Evolutionary conservation across 805 yeast species (phyloP).

Genomic region (Wickerhamiella shivajii): DNA sequence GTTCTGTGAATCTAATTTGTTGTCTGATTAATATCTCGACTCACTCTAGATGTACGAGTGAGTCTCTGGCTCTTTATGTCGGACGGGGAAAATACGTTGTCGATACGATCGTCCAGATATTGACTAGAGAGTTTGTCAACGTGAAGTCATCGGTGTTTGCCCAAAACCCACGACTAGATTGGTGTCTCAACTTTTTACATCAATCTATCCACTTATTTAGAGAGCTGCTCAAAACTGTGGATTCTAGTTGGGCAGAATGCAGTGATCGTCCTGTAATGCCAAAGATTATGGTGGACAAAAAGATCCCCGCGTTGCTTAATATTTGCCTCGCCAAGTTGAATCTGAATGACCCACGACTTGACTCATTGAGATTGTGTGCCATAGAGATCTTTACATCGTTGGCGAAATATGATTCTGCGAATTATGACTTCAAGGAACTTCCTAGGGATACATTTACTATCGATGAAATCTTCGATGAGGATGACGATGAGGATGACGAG

Average conservation of each 20-base stretch:
- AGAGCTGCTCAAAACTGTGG: slow-evolving; percentile 1
- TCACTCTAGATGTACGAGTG: slow-evolving; percentile 2
- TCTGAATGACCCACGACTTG: not conserved
- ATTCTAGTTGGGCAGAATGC: not conserved
- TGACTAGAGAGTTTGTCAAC: slow-evolving; percentile 2
- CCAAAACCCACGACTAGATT: not conserved
- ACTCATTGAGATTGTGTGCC: not conserved
- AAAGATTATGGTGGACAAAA: slow-evolving; percentile 2
- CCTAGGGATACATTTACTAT: not conserved
- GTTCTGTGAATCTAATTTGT: not conserved
- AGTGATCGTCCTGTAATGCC: slow-evolving; percentile 5
- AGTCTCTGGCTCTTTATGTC: slow-evolving; percentile 1
- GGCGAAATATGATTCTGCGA: slow-evolving; percentile 1
- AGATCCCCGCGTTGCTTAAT: not conserved
- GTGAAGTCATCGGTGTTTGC: slow-evolving; percentile 1
- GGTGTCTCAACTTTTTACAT: slow-evolving; percentile 1
- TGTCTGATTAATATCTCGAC: not conserved
- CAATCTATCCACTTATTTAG: not conserved
- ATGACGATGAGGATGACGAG: slow-evolving; percentile 3
- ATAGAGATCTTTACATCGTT: slow-evolving; percentile 1
- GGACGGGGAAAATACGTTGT: slow-evolving; percentile 1
- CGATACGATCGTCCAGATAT: not conserved
- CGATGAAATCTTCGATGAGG: not conserved
- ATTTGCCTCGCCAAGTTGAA: slow-evolving; percentile 2
- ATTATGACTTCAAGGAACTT: slow-evolving; percentile 1